Base-by-base conservation (phyloP, 1,284 basidiomycete genomes). In the Mycosarcoma maydis region DNA sequence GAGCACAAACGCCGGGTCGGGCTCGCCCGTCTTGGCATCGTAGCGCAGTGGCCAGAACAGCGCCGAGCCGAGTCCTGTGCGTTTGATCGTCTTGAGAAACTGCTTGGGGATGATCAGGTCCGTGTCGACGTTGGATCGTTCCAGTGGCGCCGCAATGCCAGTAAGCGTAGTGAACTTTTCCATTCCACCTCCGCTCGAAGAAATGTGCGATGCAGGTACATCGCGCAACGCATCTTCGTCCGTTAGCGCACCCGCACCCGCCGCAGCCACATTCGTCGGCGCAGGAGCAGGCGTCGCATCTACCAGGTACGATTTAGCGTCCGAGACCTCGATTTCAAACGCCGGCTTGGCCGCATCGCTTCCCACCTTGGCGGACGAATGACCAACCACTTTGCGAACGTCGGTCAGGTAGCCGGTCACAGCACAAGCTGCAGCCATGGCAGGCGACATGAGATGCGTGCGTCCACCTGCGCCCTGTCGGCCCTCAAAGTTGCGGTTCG, bases 401-500 rank as follows among this genome's bases (percentile, higher is more conserved):
- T 81, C 79, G 24, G 78, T 79, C 29, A 81, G 69, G 57, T 80
- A 77, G 6, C 79, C 79, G 1, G 77, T 80, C 11, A 81, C 68
- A 9, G 79, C 79, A 26, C 70, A 72, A 6, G 79, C 79, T 11
- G 79, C 79, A 8, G 79, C 79, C 77, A 80, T 80, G 39, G 79
- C 79, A 4, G 79, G 79, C 30, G 68, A 71, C 76, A 81, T 77
- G 17, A 81, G 56, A 52, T 81, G 79, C 13, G 79, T 81, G 24
- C 79, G 70, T 26, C 79, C 79, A 49, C 78, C 78, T 7, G 76
- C 71, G 26, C 79, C 79, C 53, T 81, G 79, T 14, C 79, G 53
- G 27, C 79, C 79, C 49, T 81, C 79, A 57, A 81, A 81, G 77
- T 81, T 81, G 29, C 79, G 73, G 74, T 81, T 81, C 47, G 76